Base-by-base conservation (phyloP, 2,329 filamentous ascomycete genomes). In the Trichoderma citrinoviride region DNA sequence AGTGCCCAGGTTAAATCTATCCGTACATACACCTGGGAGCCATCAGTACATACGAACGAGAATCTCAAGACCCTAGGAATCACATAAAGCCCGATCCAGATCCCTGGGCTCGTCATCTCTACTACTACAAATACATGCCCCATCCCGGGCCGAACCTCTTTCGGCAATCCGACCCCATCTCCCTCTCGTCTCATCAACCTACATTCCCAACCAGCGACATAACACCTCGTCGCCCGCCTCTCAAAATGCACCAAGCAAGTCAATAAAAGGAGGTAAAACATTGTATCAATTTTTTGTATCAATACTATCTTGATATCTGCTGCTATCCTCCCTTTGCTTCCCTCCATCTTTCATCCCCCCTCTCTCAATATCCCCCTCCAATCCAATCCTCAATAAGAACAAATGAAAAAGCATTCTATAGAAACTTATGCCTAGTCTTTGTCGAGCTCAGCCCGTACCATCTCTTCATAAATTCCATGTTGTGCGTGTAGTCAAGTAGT, bases 351-450 rank as follows among this genome's bases (percentile, higher is more conserved):
- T 19, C 43, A 19, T 10, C 33, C 40, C 21, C 21, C 15, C 58
- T 49, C 54, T 21, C 37, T n/a, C 40, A 14, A 56, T 57, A 67
- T 66, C 46, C 44, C 49, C 15, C 41, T 40, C 46, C 37, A 52
- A 47, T 55, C 46, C 53, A 5, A 61, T 12, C 40, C 19, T 40
- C 43, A 47, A 40, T 17, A 56, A 40, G 23, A 65, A 73, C 71
- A 74, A 74, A 74, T 57, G 71, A 68, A 74, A 33, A 73, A 46
- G 49, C 49, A 60, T 43, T 55, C 52, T 62, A 62, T 62, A 62
- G 58, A 62, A 55, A 66, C 29, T 60, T 53, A 52, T 58, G 62
- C 44, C 55, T 53, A 65, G 50, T 65, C 56, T 61, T 60, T 61
- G 55, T 49, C 60, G 64, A 66, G 64, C 64, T 56, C 64, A 66